phyloP scores from a whole-genome alignment of 352 stramenopile species.

The Pythium plurisporium region DNA sequence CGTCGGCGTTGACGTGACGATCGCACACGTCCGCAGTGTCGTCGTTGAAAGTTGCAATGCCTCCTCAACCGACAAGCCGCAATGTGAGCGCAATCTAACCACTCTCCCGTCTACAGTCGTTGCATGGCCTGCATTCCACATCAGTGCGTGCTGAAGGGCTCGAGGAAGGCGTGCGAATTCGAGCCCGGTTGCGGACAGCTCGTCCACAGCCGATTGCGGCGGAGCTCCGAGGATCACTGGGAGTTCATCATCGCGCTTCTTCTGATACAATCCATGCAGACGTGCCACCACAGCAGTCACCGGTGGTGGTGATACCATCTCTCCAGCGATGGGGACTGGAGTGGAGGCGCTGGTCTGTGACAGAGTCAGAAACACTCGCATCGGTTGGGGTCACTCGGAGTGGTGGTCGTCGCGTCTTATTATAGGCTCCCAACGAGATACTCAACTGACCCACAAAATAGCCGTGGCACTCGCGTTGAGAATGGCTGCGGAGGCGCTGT shows the following conservation, averaged over 20 bases:
- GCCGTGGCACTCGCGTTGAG: no score
- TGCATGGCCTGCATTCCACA: slow-evolving; percentile 1
- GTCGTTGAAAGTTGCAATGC: not conserved
- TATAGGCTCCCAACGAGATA: no score
- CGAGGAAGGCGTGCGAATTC: not conserved
- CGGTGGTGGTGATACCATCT: no score
- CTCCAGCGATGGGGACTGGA: no score
- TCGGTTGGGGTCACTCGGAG: no score
- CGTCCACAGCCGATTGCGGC: not conserved
- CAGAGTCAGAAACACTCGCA: no score
- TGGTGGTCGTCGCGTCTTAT: not conserved
- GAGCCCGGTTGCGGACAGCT: not conserved
- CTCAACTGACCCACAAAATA: no score
- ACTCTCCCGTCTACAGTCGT: not conserved
- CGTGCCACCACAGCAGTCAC: not conserved
- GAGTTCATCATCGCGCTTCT: not conserved
- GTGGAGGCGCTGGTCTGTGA: no score
- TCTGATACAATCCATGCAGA: not conserved
- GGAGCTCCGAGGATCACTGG: not conserved
- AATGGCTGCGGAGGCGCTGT: not conserved
- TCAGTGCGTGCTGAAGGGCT: not conserved
- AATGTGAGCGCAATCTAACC: not conserved
- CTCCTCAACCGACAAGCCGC: not conserved
- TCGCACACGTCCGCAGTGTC: not conserved
- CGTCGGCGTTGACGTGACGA: not conserved